Evolutionary conservation across 1,284 basidiomycete genomes (phyloP), one percentile per base, ranked within the genome.

Genomic region (Papiliotrema terrestris): DNA sequence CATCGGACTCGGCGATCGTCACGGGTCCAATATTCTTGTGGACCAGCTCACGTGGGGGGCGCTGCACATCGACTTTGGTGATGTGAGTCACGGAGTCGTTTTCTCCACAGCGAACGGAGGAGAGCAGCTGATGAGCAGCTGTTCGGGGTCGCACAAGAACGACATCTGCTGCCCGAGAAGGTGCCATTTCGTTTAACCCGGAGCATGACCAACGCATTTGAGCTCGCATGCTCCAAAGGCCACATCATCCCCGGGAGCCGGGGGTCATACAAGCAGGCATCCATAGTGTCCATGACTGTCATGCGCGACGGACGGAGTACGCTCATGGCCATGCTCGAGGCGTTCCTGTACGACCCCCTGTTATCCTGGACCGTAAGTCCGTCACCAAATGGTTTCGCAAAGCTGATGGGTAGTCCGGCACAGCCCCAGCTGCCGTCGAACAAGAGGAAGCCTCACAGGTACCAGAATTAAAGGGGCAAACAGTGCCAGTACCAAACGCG

Each of bases 271-370:
- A 72, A 72, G 48, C 57, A 66, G 42, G 67, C 71, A 14, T 68
- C 64, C 25, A 53, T 69, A 1, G 57, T 69, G 17, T 65, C 69
- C 11, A 67, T 75, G 67, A 55, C 55, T 11, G 65, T 75, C 15
- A 47, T 75, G 43, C 55, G 72, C 13, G 63, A 69, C 22, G 67
- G 67, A 47, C 54, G 63, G 29, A 64, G 65, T 23, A 70, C 61
- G 25, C 45, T 75, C n/a, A 49, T 75, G 22, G 70, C 73, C 1
- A 71, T 75, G 68, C 60, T 75, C 14, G 73, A 72, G 48, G 72
- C 90, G 17, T 93, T 93, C 70, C 86, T 93, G 15, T 92, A 92
- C 65, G 90, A 93, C 69, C 90, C 90, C 13, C 78, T 93, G 53
- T 88, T 92, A 71, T 91, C 89, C 66, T 93, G 90, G 90, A 72